Conservation (phyloP, 164 flowering plant genomes). For the Berberis thunbergii region DNA sequence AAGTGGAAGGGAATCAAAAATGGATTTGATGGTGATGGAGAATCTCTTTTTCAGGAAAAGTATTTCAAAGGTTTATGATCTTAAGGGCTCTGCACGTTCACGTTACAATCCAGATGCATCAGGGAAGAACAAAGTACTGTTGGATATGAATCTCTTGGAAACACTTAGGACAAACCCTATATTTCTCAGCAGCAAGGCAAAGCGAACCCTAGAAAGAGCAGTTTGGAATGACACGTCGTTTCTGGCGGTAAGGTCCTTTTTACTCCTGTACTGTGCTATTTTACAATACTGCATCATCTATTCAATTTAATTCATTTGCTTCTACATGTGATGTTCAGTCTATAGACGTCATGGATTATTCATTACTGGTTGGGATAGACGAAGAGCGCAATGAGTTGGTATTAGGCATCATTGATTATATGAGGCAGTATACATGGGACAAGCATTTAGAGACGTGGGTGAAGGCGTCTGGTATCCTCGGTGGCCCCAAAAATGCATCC, state of each 20-base stretch:
- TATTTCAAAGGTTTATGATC: conserved; percentile 64
- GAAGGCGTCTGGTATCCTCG: conserved; percentile 69
- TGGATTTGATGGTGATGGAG: conserved; percentile 92
- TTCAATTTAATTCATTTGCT: not conserved
- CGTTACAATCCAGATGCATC: conserved; percentile 67
- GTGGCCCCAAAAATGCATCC: conserved; percentile 66
- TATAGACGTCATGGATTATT: conserved; percentile 84
- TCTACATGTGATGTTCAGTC: conserved; percentile 33
- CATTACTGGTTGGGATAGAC: conserved; percentile 78
- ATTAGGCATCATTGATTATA: conserved; percentile 71
- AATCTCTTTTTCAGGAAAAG: conserved; percentile 61
- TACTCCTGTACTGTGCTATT: not conserved
- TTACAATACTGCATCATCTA: not conserved
- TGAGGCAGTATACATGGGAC: conserved; percentile 93
- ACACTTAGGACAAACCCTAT: conserved; percentile 59
- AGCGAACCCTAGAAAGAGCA: conserved; percentile 68
- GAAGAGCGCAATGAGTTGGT: conserved; percentile 64
- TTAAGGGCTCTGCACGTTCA: conserved; percentile 67
- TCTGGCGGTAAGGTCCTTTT: conserved; percentile 45
- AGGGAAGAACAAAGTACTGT: conserved; percentile 53
- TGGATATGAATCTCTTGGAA: conserved; percentile 69
- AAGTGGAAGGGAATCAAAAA: conserved; percentile 63
- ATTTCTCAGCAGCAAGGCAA: conserved; percentile 75
- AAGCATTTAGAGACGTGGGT: conserved; percentile 91
- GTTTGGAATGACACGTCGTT: conserved; percentile 82